Evolutionary conservation across 2,329 filamentous ascomycete genomes (phyloP), one percentile per base, ranked within the genome.

Genomic region (Colletotrichum acutatum): DNA sequence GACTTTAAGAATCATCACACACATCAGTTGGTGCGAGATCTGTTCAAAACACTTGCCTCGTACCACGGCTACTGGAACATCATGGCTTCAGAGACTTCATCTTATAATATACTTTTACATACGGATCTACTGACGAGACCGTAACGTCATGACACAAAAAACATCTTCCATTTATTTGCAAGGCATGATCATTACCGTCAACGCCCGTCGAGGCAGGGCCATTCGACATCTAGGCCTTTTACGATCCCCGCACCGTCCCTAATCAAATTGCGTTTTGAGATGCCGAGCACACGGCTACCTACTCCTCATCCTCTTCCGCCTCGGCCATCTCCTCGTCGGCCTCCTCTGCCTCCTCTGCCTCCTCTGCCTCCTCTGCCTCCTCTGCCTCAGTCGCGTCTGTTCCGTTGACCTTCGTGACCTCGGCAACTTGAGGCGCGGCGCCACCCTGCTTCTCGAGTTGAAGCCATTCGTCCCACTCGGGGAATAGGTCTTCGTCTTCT

Each of bases 381-480:
- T 75, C 77, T 16, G 63, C 71, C 19, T 68, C 76, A 9, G 77
- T 78, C 30, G 78, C 78, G 11, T 79, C 78, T 3, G 76, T 78
- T n/a, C 76, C 76, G 57, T 79, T 76, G 6, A 74, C 77, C 19
- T 75, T 76, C 9, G 78, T 76, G 16, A 78, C 75, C 22, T 78
- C 76, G 19, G 74, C 77, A 24, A 77, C 75, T 30, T 76, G 76
- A 7, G 77, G 76, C 26, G 76, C 79, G 52, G 77, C 80, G 4
- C 86, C 87, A 3, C 93, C 93, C 77, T 95, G 92, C 72, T 88
- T 90, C 85, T 98, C 97, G 74, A 98, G 81, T 79, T 89, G 88
- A 77, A 98, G 81, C 86, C 94, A 98, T 82, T 97, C 93, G 5
- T 98, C 94, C 97, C 97, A 99, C 79, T 98, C 95, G 0, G 96